phyloP scores from a whole-genome alignment of 1,284 basidiomycete genomes.

The Omphalotus olearius region DNA sequence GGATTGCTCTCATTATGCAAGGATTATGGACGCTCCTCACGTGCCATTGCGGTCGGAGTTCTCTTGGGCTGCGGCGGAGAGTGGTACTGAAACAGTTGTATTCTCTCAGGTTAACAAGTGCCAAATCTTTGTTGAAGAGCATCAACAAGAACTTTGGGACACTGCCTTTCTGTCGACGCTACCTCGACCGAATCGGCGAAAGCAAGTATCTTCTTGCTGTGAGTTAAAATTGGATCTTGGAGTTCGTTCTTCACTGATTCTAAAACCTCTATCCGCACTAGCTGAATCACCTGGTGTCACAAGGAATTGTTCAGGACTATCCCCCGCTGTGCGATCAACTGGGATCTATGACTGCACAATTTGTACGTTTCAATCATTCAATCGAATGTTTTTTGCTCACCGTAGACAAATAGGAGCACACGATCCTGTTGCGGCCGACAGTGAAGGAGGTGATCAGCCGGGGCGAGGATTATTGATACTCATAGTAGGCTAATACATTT shows the following conservation, averaged over 20 bases:
- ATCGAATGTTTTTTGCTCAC: constrained; percentile 7
- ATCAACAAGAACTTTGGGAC: constrained; percentile 96
- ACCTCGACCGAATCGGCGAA: constrained; percentile 92
- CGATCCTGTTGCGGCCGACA: constrained; percentile 86
- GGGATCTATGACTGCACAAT: constrained; percentile 92
- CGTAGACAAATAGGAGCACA: constrained; percentile 68
- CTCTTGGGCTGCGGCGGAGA: neutral
- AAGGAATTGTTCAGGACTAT: constrained; percentile 90
- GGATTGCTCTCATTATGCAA: constrained; percentile 93
- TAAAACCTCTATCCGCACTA: constrained; percentile 25
- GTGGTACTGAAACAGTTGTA: constrained; percentile 43
- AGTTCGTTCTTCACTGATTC: constrained; percentile 11
- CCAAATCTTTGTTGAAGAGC: constrained; percentile 81
- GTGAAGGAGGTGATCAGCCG: constrained; percentile 94
- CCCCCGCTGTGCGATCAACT: constrained; percentile 86
- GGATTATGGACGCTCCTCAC: constrained; percentile 63
- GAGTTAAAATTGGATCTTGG: constrained; percentile 26
- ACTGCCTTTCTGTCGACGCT: constrained; percentile 92
- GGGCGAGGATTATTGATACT: constrained; percentile 81
- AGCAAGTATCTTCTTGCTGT: constrained; percentile 93
- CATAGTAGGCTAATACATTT: neutral
- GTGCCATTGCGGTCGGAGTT: constrained; percentile 61
- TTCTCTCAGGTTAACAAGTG: constrained; percentile 66
- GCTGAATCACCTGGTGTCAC: constrained; percentile 87
- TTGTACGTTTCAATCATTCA: constrained; percentile 45